Conservation (phyloP, 352 stramenopile genomes). For the Phytophthora uliginosa region DNA sequence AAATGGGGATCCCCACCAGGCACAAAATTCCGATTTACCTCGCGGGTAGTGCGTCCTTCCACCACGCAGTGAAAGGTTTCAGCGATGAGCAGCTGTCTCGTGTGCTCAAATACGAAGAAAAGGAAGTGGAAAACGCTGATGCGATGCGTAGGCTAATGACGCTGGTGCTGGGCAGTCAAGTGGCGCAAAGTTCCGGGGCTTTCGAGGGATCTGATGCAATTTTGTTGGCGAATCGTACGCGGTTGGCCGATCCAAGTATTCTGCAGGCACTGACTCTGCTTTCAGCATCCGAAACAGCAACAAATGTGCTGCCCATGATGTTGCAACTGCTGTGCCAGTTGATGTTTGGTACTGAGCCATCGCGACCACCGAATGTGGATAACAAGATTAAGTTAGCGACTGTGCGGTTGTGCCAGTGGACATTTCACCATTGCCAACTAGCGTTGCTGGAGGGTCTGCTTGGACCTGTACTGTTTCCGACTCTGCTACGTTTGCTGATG, state of each 20-base stretch:
- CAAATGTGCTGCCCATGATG: slow-evolving; percentile 71
- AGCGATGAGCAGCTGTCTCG: slow-evolving; percentile 74
- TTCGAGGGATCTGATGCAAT: slow-evolving; percentile 53
- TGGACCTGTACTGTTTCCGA: slow-evolving; percentile 76
- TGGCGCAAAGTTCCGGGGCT: slow-evolving; percentile 44
- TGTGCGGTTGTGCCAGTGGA: slow-evolving; percentile 67
- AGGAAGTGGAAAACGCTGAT: slow-evolving; percentile 51
- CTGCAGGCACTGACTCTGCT: slow-evolving; percentile 63
- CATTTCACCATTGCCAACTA: slow-evolving; percentile 58
- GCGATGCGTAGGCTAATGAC: slow-evolving; percentile 53
- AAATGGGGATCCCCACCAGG: slow-evolving; percentile 45
- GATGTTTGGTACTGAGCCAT: slow-evolving; percentile 73
- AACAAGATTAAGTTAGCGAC: slow-evolving; percentile 77
- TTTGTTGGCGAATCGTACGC: slow-evolving; percentile 58
- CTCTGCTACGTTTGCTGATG: slow-evolving; percentile 70
- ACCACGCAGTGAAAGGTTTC: slow-evolving; percentile 78
- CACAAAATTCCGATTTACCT: slow-evolving; percentile 65
- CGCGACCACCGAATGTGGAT: slow-evolving; percentile 54
- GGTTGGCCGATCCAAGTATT: slow-evolving; percentile 67
- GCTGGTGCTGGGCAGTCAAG: slow-evolving; percentile 73
- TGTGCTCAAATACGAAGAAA: slow-evolving; percentile 69
- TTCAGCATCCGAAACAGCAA: slow-evolving; percentile 55
- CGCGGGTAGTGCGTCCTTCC: slow-evolving; percentile 63
- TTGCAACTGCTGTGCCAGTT: slow-evolving; percentile 82
- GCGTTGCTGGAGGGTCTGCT: slow-evolving; percentile 59